Percentiles rank a stretch among this genome's conserved stretches.
phyloP scores from a whole-genome alignment of 192 early-diverging fungal genomes.

The Spizellomyces punctatus region DNA sequence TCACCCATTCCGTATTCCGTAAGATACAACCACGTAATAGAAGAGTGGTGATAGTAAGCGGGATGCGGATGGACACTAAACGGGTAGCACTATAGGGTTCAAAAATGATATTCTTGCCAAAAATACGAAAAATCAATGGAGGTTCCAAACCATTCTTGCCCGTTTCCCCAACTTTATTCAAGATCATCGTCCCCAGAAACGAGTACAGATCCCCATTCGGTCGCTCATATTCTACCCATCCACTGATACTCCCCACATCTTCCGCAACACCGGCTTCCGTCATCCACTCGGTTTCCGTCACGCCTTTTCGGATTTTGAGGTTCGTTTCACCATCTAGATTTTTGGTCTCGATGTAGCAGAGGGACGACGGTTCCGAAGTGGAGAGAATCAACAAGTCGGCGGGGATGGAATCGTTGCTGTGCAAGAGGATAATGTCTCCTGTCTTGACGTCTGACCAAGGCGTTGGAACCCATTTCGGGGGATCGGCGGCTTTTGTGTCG shows the following conservation, averaged over 20 bases:
- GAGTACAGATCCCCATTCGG: conserved; percentile 89
- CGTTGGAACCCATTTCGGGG: conserved; percentile 61
- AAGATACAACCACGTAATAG: conserved; percentile 88
- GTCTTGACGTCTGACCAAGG: conserved; percentile 85
- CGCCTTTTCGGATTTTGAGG: conserved; percentile 80
- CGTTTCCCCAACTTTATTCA: background rate
- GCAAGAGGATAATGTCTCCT: conserved; percentile 85
- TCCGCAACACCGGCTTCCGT: conserved; percentile 35
- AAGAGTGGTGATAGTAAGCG: conserved; percentile 80
- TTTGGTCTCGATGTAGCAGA: conserved; percentile 97
- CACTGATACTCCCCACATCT: conserved; percentile 54
- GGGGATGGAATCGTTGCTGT: conserved; percentile 84
- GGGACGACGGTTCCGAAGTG: conserved; percentile 79
- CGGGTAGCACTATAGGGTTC: background rate
- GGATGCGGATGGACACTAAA: conserved; percentile 30
- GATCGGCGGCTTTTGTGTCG: background rate
- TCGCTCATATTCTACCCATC: conserved; percentile 79
- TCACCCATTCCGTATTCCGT: conserved; percentile 88
- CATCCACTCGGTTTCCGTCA: conserved; percentile 64
- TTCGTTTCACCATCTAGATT: conserved; percentile 99
- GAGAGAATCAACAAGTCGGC: conserved; percentile 89
- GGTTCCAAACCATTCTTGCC: background rate
- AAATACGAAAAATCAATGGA: too few species aligned
- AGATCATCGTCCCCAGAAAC: conserved; percentile 73
- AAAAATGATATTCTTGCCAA: background rate